Evolutionary conservation across 2,329 filamentous ascomycete genomes (phyloP).

Genomic region (Raffaelea arxii): DNA sequence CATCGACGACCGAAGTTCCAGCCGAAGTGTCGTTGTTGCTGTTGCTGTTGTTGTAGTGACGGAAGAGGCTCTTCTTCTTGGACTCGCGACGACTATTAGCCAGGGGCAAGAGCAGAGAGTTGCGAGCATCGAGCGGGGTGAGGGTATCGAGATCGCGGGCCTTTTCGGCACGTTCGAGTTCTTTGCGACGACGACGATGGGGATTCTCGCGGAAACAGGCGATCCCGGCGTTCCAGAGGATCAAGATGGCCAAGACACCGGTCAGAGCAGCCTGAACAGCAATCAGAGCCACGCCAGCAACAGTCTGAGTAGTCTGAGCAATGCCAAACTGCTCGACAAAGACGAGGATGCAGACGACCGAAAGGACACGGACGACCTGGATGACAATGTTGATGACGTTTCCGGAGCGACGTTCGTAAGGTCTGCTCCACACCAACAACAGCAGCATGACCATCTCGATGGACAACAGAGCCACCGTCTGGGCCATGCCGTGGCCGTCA

Average conservation of each 20-base stretch:
- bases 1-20: neutral
- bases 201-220: conserved; percentile 80
- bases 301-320: conserved; percentile 82
- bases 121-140: conserved; percentile 78
- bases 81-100: neutral
- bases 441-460: conserved; percentile 73
- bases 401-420: conserved; percentile 76
- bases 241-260: conserved; percentile 73
- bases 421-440: conserved; percentile 74
- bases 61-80: neutral
- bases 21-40: neutral
- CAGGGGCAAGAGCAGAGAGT: conserved; percentile 54
- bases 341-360: conserved; percentile 78
- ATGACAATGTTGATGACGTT: conserved; percentile 93
- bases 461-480: conserved; percentile 69
- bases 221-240: conserved; percentile 80
- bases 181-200: conserved; percentile 79
- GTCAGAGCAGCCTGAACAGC: conserved; percentile 78
- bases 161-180: conserved; percentile 73
- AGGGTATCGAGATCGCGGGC: conserved; percentile 69
- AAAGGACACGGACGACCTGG: conserved; percentile 79
- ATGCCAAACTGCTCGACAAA: conserved; percentile 93
- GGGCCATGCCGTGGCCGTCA: conserved; percentile 74
- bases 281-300: conserved; percentile 87
- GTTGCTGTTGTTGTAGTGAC: neutral